Evolutionary conservation across 495 filamentous ascomycete species (phyloP).

Genomic region (Neurospora sp.): DNA sequence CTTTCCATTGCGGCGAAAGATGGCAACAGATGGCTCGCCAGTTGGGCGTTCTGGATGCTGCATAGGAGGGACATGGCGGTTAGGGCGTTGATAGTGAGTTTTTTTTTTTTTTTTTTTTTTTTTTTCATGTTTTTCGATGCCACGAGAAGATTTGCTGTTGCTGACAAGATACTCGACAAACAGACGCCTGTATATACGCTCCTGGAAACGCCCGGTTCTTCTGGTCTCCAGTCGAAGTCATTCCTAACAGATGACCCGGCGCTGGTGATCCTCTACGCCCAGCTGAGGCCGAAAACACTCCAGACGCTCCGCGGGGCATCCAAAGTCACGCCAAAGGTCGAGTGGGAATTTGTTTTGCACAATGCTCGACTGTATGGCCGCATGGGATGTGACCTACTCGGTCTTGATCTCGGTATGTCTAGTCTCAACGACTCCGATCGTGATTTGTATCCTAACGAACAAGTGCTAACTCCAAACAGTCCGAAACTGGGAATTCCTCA

Average conservation of each 20-base stretch:
- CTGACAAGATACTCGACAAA: constrained; percentile 7
- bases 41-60: constrained; percentile 95
- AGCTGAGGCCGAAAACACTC: constrained; percentile 74
- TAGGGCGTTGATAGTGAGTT: constrained; percentile 67
- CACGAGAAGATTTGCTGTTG: not conserved
- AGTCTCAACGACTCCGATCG: not conserved
- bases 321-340: constrained; percentile 65
- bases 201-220: constrained; percentile 47
- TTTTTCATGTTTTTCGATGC: not conserved
- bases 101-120: too few species aligned
- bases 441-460: not conserved
- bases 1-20: constrained; percentile 66
- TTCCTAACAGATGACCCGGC: constrained; percentile 89
- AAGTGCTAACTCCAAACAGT: constrained; percentile 24
- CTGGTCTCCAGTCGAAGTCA: constrained; percentile 56
- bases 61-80: constrained; percentile 76
- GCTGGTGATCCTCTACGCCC: constrained; percentile 74
- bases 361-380: constrained; percentile 82
- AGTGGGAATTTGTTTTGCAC: constrained; percentile 86
- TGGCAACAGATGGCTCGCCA: constrained; percentile 88
- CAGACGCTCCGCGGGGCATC: constrained; percentile 78
- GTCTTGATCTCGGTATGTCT: constrained; percentile 58
- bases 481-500: constrained; percentile 80
- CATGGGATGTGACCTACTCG: constrained; percentile 94
- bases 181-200: constrained; percentile 70